Evolutionary conservation across 116 monocot genomes (phyloP), one percentile per base, ranked within the genome.

Genomic region (Thalassia testudinum): DNA sequence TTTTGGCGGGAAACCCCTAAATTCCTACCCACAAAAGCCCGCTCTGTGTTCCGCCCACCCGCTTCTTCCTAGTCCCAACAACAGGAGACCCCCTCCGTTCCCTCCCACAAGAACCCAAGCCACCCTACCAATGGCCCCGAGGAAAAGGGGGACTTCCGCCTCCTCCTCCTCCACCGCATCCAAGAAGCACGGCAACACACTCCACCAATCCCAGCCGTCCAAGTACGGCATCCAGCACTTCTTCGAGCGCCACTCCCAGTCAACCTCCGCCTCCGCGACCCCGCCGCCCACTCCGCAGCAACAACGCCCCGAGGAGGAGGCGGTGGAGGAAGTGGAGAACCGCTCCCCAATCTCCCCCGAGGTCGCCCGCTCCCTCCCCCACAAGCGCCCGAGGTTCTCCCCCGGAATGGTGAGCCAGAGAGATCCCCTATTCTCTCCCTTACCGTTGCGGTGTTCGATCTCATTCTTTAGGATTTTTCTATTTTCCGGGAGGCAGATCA

Each of bases 201-300:
- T 55, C 43, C 75, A 76, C 50, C 66, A 59, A 1, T 81, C 80
- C 27, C 84, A 84, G 65, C 71, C 88, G 0, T 62, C 95, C 37
- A 95, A 85, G 72, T 95, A 79, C 58, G 88, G 95, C 26, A 95
- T 95, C 64, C 95, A 85, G 62, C 95, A 95, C 57, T 88, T 95
- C 70, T 95, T 95, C 74, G 95, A 88, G 61, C 88, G 95, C 54
- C 95, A 85, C 61, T 67, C 85, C n/a, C 86, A 83, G 65, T 24
- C 70, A 47, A 64, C 47, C n/a, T 69, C 73, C 49, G 50, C 56
- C 30, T 26, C 78, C 22, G 49, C 21, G 1, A 24, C 43, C 29
- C 21, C 61, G 48, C 52, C 53, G 21, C 18, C 55, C 24, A 48
- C 21, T 8, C 26, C 53, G 10, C 30, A 34, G 30, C n/a, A n/a